phyloP scores from a whole-genome alignment of 139 green algal species.

The Chloropicon primus region DNA sequence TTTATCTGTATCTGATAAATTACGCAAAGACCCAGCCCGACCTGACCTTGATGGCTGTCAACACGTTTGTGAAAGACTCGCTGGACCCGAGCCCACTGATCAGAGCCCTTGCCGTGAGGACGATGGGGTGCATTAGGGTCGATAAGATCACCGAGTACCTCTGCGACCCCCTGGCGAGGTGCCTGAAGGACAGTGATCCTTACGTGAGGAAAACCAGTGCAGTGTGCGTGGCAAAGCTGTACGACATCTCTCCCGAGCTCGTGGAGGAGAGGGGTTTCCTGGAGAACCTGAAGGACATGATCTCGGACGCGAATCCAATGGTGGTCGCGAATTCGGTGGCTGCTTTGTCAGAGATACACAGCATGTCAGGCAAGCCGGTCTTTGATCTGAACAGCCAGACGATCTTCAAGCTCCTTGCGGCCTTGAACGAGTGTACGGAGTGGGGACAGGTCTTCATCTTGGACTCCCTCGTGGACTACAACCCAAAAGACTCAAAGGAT shows the following conservation, averaged over 20 bases:
- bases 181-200: slow-evolving; percentile 88
- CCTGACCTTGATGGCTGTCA: slow-evolving; percentile 96
- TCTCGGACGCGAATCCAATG: slow-evolving; percentile 96
- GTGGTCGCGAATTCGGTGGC: slow-evolving; percentile 97
- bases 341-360: slow-evolving; percentile 82
- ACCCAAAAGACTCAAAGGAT: slow-evolving; percentile 43
- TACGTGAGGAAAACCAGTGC: slow-evolving; percentile 98
- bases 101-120: slow-evolving; percentile 87
- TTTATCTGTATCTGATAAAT: slow-evolving; percentile 99
- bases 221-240: slow-evolving; percentile 95
- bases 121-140: slow-evolving; percentile 99
- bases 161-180: slow-evolving; percentile 86
- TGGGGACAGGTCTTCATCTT: slow-evolving; percentile 98
- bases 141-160: slow-evolving; percentile 99
- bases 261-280: slow-evolving; percentile 95
- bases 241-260: slow-evolving; percentile 90
- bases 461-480: slow-evolving; percentile 71
- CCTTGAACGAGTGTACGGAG: slow-evolving; percentile 98
- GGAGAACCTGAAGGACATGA: slow-evolving; percentile 73
- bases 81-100: slow-evolving; percentile 97
- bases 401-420: slow-evolving; percentile 88
- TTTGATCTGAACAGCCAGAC: slow-evolving; percentile 58
- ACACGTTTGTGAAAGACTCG: slow-evolving; percentile 98
- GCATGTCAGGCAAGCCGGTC: slow-evolving; percentile 37
- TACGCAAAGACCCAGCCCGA: slow-evolving; percentile 98